Evolutionary conservation across 2,329 filamentous ascomycete species (phyloP).

Genomic region (Bertia moriformis): DNA sequence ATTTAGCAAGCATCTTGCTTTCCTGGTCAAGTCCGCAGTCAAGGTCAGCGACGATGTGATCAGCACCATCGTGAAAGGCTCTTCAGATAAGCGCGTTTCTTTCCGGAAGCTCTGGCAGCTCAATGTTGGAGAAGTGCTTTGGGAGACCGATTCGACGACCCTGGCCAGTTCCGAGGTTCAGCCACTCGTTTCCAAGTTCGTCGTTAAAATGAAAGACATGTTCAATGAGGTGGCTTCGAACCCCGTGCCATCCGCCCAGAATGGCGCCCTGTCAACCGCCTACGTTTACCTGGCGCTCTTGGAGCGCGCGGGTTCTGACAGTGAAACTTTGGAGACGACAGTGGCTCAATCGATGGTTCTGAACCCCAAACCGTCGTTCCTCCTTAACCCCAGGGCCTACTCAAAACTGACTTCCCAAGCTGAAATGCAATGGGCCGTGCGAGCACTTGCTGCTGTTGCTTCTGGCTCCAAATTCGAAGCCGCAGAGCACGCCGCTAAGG

Average conservation of each 20-base stretch:
- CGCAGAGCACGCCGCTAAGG: slow-evolving; percentile 27
- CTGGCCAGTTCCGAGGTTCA: background rate
- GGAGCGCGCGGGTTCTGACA: slow-evolving; percentile 9
- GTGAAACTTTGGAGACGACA: slow-evolving; percentile 40
- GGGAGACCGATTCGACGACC: background rate
- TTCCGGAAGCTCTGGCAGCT: slow-evolving; percentile 71
- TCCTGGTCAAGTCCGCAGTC: slow-evolving; percentile 38
- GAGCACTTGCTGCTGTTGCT: slow-evolving; percentile 51
- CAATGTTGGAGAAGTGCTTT: slow-evolving; percentile 57
- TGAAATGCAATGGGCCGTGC: slow-evolving; percentile 65
- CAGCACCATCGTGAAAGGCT: slow-evolving; percentile 66
- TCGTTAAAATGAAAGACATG: slow-evolving; percentile 45
- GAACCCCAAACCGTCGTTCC: slow-evolving; percentile 73
- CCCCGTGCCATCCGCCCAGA: slow-evolving; percentile 65
- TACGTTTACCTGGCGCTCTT: slow-evolving; percentile 32
- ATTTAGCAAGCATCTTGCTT: slow-evolving; percentile 49
- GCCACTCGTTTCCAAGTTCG: slow-evolving; percentile 30
- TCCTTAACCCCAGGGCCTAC: slow-evolving; percentile 74
- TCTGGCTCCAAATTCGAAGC: slow-evolving; percentile 28
- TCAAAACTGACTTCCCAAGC: slow-evolving; percentile 62
- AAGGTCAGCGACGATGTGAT: slow-evolving; percentile 51
- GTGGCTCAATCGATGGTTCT: slow-evolving; percentile 47
- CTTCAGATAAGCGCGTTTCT: slow-evolving; percentile 69
- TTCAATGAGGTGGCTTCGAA: slow-evolving; percentile 71
- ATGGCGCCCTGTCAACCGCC: slow-evolving; percentile 64